Conservation (phyloP, 2,329 filamentous ascomycete species). For the Pseudocercospora pini-densiflorae region DNA sequence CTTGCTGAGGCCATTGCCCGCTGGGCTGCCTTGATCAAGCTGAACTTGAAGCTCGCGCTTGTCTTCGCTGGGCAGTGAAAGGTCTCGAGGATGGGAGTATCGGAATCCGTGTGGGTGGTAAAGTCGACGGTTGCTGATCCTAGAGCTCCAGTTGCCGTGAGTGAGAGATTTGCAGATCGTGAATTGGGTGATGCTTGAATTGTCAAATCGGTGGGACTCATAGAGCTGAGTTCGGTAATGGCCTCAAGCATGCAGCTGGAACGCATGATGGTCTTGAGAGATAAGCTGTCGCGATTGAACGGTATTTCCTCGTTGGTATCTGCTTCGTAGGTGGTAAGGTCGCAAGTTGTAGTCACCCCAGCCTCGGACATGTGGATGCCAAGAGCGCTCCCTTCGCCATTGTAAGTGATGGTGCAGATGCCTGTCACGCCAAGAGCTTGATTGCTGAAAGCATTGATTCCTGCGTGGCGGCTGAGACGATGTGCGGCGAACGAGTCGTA, state of each 20-base stretch:
- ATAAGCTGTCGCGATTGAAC: slow-evolving; percentile 77
- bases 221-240: slow-evolving; percentile 68
- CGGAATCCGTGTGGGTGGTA: slow-evolving; percentile 38
- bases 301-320: slow-evolving; percentile 73
- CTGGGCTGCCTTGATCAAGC: slow-evolving; percentile 80
- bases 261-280: slow-evolving; percentile 95
- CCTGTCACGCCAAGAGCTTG: slow-evolving; percentile 82
- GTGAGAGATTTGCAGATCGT: slow-evolving; percentile 62
- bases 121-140: slow-evolving; percentile 67
- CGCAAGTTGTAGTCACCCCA: slow-evolving; percentile 85
- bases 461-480: slow-evolving; percentile 42
- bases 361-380: slow-evolving; percentile 85
- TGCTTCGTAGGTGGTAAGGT: slow-evolving; percentile 77
- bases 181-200: slow-evolving; percentile 51
- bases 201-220: slow-evolving; percentile 63
- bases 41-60: slow-evolving; percentile 83
- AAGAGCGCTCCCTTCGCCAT: slow-evolving; percentile 74
- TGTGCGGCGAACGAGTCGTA: slow-evolving; percentile 45
- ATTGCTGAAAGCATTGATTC: slow-evolving; percentile 76
- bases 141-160: slow-evolving; percentile 67
- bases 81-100: slow-evolving; percentile 68
- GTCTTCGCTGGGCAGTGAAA: slow-evolving; percentile 64
- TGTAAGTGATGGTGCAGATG: slow-evolving; percentile 82
- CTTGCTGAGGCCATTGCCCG: slow-evolving; percentile 92
- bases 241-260: slow-evolving; percentile 73